Evolutionary conservation across 805 yeast genomes (phyloP), one percentile per base, ranked within the genome.

Genomic region (Yarrowia yakushimensis): DNA sequence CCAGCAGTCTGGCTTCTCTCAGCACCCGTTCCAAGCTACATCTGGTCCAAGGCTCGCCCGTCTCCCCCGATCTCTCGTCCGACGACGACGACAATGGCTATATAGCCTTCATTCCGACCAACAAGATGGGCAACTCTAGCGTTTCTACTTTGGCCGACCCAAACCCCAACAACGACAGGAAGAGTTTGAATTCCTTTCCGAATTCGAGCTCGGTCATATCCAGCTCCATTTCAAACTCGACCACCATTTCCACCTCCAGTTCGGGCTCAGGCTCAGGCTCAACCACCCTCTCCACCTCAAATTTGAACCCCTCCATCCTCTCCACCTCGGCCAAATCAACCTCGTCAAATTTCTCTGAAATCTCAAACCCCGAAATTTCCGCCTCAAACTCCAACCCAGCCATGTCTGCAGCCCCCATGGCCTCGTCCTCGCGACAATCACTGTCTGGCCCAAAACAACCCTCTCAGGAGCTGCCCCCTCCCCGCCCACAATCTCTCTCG

Each of bases 21-120:
- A n/a, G n/a, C n/a, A n/a, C 31, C 33, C 50, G 50, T 4, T 45
- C 52, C 37, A 46, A 46, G 37, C 55, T 31, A 9, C 55, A 48
- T 22, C 55, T 48, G 15, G 18, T 22, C 15, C n/a, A 13, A 13
- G 37, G 37, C 27, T 46, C 54, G 20, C 52, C 52, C 6, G 18
- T 45, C 18, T 45, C 52, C 1, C 39, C 55, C 39, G 55, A 48
- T 22, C 55, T 33, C 55, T 48, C 55, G 55, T 48, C 55, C 55
- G 27, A 20, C 57, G 34, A 42, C 34, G 45, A 39, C 41, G 31
- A 39, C 31, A 25, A 60, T 57, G 57, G 23, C 45, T 28, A 67
- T 68, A 69, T 63, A 67, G 28, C 55, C 39, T 48, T 48, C 55
- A 48, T 48, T 33, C 55, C 55, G 11, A 48, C 55, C 15, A 18